Base-by-base conservation (phyloP, 2,329 filamentous ascomycete species). In the Amylocarpus encephaloides region DNA sequence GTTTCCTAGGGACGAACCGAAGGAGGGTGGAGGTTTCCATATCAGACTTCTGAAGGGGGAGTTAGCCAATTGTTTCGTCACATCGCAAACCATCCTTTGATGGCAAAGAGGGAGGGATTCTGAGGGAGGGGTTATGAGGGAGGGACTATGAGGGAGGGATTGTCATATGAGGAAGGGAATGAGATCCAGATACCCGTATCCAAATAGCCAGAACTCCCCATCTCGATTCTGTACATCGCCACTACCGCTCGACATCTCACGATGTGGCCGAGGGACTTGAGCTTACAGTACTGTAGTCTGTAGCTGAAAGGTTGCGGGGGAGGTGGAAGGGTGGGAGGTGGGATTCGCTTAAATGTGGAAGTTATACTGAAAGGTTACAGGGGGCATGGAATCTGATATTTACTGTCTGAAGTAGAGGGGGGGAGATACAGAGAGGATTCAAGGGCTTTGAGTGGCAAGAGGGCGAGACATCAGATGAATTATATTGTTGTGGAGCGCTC, bases 21-120 rank as follows among this genome's bases (percentile, higher is more conserved):
- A 96, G 67, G 95, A 88, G 59, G 93, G 93, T 54, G 93, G 93
- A 50, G 93, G 92, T 69, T 97, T 98, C 91, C 91, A 98, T 62
- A 98, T 96, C 67, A 98, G 72, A 68, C 90, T 95, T 71, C 92
- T 93, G 56, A 26, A 7, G 22, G 7, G 4, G 7, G 22, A 26
- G 22, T 26, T 7, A 26, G 22, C 7, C 7, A 36, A 10, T 5
- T 36, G 11, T 16, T 16, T 10, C 4, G 3, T 36, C 12, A 36
- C 34, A 34, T n/a, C 32, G 34, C 34, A 36, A 13, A 10, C 15
- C 12, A 13, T n/a, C 32, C 9, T 9, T n/a, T 34, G 32, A 34
- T 34, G 32, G 32, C 32, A 34, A 34, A 34, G 9, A 34, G 9
- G n/a, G n/a, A 34, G n/a, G 32, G 9, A 9, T 34, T 9, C 11